A percentile compares a stretch with the other conserved stretches of the same genome.
Evolutionary conservation across 169 alveolate species (phyloP).

Genomic region (Prorocentrum cordatum): DNA sequence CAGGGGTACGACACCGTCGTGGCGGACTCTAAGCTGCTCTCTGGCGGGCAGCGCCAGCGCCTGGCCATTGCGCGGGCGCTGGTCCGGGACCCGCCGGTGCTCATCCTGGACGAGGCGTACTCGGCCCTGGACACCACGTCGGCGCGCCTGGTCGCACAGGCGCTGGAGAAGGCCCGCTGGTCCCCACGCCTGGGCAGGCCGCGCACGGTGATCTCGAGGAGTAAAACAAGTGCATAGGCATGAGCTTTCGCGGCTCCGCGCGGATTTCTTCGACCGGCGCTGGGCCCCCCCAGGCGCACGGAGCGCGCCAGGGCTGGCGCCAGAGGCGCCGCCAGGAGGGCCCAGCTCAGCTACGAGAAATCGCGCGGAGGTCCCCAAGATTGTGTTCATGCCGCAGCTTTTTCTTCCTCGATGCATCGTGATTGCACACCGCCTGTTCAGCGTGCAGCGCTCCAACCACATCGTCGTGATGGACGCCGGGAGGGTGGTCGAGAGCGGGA

Average conservation of each 20-base stretch:
- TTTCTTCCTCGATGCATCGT: too few species aligned
- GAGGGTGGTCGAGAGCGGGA: constrained; percentile 69
- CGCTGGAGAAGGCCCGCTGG: not conserved
- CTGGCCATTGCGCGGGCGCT: constrained; percentile 94
- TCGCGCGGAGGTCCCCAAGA: too few species aligned
- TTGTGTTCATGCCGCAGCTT: too few species aligned
- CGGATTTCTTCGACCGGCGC: too few species aligned
- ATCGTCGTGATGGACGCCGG: constrained; percentile 71
- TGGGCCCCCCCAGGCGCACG: too few species aligned
- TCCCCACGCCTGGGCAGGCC: not conserved
- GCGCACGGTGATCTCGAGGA: not conserved
- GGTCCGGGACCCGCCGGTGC: constrained; percentile 86
- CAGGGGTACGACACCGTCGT: not conserved
- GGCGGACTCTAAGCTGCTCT: constrained; percentile 70
- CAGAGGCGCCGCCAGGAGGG: too few species aligned
- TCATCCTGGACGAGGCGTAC: constrained; percentile 95
- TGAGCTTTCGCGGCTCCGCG: too few species aligned
- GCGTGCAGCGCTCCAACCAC: constrained; percentile 75
- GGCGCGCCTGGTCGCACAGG: constrained; percentile 75
- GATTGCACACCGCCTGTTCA: constrained; percentile 87
- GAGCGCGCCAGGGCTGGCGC: too few species aligned
- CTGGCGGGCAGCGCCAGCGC: constrained; percentile 98
- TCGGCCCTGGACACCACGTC: constrained; percentile 89
- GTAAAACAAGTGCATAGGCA: too few species aligned
- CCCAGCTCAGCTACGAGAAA: too few species aligned